phyloP scores from a whole-genome alignment of 164 flowering plant genomes.

The Protea cynaroides region DNA sequence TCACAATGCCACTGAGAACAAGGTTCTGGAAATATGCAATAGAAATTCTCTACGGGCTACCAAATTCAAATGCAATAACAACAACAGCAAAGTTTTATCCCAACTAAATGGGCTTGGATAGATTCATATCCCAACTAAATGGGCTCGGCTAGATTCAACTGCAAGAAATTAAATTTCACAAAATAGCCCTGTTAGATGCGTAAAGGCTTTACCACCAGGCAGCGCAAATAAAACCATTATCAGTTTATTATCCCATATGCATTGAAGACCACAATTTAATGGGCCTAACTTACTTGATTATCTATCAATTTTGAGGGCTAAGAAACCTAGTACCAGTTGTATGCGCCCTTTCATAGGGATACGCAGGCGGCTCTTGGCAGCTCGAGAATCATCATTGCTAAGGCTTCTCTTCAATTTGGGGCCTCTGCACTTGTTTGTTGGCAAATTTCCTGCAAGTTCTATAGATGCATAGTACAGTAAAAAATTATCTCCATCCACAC shows the following conservation, averaged over 20 bases:
- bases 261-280: not conserved
- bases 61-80: no score
- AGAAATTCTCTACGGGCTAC: not conserved
- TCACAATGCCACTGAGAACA: no score
- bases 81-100: no score
- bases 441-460: conserved; percentile 50
- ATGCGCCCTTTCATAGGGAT: conserved; percentile 93
- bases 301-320: conserved; percentile 16
- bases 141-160: not conserved
- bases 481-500: conserved; percentile 77
- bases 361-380: conserved; percentile 47
- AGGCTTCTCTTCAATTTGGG: conserved; percentile 46
- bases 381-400: conserved; percentile 42
- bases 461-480: conserved; percentile 76
- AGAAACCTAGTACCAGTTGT: conserved; percentile 68
- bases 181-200: not conserved
- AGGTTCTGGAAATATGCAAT: not conserved
- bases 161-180: not conserved
- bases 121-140: no score
- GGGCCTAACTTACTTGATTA: conserved; percentile 20
- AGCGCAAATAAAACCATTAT: not conserved
- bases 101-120: no score
- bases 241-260: not conserved
- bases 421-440: conserved; percentile 32
- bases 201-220: not conserved